phyloP scores from a whole-genome alignment of 2,329 filamentous ascomycete species.

The Penicillium decumbens region DNA sequence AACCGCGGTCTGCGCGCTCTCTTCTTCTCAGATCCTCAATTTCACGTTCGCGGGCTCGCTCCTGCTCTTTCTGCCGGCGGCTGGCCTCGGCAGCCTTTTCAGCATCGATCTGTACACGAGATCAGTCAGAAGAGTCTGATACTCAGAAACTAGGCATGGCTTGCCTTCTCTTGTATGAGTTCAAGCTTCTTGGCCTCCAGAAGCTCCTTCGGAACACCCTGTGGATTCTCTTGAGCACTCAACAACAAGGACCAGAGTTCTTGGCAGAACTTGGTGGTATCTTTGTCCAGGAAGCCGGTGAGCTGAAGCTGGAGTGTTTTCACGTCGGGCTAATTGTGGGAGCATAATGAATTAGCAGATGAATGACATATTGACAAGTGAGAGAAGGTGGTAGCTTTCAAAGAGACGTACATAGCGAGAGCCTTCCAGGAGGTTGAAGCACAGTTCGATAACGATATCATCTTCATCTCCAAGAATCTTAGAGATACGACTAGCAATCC shows the following conservation, averaged over 20 bases:
- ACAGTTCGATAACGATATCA: constrained; percentile 88
- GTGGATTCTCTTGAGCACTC: constrained; percentile 80
- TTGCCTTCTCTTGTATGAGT: constrained; percentile 87
- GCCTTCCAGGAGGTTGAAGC: constrained; percentile 66
- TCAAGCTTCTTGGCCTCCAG: constrained; percentile 95
- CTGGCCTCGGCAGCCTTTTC: constrained; percentile 75
- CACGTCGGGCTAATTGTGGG: constrained; percentile 71
- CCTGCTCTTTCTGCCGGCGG: constrained; percentile 65
- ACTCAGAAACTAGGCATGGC: background rate
- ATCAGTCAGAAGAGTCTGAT: constrained; percentile 8
- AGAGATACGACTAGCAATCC: constrained; percentile 85
- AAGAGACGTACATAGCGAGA: constrained; percentile 63
- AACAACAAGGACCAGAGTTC: constrained; percentile 88
- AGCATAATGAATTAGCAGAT: constrained; percentile 17
- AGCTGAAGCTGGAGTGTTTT: constrained; percentile 93
- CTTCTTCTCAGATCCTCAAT: constrained; percentile 61
- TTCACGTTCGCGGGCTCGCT: constrained; percentile 67
- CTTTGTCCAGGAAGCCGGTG: constrained; percentile 90
- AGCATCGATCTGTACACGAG: constrained; percentile 62
- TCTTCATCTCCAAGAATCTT: constrained; percentile 89
- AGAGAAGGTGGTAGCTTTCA: background rate
- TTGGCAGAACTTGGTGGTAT: constrained; percentile 83
- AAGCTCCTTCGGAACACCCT: constrained; percentile 90
- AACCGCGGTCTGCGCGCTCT: constrained; percentile 40
- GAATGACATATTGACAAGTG: background rate